Percentiles rank a stretch among this genome's conserved stretches.
Conservation (phyloP, 192 early-diverging fungal species). For the Backusella circina region DNA sequence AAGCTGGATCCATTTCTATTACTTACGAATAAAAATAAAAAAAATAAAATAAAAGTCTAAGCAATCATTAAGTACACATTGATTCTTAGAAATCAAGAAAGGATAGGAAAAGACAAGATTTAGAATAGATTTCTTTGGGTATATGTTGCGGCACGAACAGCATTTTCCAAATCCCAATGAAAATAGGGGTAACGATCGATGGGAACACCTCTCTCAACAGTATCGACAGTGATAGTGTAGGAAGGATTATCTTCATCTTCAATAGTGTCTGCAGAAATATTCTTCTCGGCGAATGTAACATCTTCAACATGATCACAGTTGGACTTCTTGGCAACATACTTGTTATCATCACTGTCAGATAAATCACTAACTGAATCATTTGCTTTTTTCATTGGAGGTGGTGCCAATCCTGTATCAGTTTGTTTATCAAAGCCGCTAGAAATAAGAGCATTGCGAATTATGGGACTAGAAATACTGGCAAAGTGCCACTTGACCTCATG, state of each 20-base stretch:
- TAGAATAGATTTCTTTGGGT: neutral
- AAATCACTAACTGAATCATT: neutral
- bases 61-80: too few relatives aligned
- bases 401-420: neutral
- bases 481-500: slow-evolving; percentile 28
- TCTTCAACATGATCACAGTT: slow-evolving; percentile 6
- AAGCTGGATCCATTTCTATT: neutral
- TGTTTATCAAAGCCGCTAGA: slow-evolving; percentile 15
- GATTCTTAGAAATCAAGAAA: neutral
- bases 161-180: slow-evolving; percentile 27
- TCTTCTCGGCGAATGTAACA: neutral
- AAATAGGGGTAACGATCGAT: slow-evolving; percentile 18
- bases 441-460: slow-evolving; percentile 12
- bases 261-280: neutral
- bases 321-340: slow-evolving; percentile 10
- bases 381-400: neutral
- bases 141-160: slow-evolving; percentile 9
- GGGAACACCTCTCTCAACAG: neutral
- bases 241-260: neutral
- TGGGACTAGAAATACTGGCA: neutral
- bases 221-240: neutral
- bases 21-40: neutral
- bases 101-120: neutral
- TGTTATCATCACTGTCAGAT: neutral
- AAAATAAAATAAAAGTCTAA: neutral